A percentile compares a stretch with the other conserved stretches of the same genome.
Conservation (phyloP, 2,329 filamentous ascomycete genomes). For the Atkinsonella texensis region DNA sequence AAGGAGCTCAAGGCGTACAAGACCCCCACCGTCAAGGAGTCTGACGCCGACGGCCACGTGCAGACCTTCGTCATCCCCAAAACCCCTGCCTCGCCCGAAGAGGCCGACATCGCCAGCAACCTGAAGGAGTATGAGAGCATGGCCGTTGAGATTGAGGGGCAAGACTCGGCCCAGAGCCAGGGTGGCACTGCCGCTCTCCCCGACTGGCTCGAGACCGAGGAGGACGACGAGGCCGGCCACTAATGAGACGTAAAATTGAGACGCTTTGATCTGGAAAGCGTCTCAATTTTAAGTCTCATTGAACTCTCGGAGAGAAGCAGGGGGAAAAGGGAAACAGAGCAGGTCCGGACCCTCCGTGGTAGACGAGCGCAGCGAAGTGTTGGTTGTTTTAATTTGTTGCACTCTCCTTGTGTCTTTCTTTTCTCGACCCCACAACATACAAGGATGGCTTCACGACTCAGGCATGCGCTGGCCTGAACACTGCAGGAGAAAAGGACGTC, state of each 20-base stretch:
- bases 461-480: background rate
- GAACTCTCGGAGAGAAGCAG: background rate
- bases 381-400: background rate
- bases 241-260: slow-evolving; percentile 20
- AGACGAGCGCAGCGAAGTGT: slow-evolving; percentile 1
- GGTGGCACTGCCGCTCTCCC: slow-evolving; percentile 45
- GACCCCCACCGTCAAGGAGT: slow-evolving; percentile 67
- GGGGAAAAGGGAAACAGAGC: background rate
- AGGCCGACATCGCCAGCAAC: slow-evolving; percentile 82
- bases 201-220: slow-evolving; percentile 78
- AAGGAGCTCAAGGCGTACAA: slow-evolving; percentile 96
- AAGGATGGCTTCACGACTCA: background rate
- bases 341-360: background rate
- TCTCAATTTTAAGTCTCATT: background rate
- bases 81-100: slow-evolving; percentile 79
- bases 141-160: slow-evolving; percentile 88
- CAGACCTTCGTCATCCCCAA: slow-evolving; percentile 75
- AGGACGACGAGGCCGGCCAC: slow-evolving; percentile 40
- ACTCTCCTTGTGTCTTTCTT: background rate
- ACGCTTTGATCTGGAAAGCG: background rate
- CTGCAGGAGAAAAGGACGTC: background rate
- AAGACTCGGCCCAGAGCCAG: slow-evolving; percentile 48
- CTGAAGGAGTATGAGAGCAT: slow-evolving; percentile 91
- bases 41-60: slow-evolving; percentile 81
- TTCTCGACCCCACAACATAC: background rate